phyloP scores from a whole-genome alignment of 306 rosid genomes.

The Quercus suber region DNA sequence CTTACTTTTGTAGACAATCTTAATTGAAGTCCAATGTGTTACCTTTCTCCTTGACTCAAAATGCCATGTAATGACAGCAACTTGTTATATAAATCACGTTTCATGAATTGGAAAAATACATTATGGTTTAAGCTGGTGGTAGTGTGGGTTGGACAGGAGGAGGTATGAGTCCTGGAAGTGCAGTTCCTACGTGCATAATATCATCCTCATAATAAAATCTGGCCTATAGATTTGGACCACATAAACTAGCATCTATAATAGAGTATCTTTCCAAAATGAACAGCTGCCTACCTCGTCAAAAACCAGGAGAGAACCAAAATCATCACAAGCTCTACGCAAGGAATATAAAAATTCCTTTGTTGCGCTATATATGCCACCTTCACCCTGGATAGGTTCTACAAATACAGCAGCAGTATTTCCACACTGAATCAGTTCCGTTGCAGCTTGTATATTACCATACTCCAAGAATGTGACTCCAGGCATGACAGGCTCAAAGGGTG shows the following conservation, averaged over 20 bases:
- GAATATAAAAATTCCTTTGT: constrained; percentile 75
- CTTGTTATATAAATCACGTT: no score
- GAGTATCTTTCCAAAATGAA: neutral
- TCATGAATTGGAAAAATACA: no score
- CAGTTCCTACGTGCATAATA: no score
- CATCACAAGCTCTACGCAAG: constrained; percentile 75
- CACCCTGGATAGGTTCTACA: constrained; percentile 93
- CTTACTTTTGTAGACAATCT: no score
- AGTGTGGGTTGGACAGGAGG: no score
- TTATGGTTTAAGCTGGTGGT: no score
- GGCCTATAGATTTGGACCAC: no score
- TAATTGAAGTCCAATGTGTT: no score
- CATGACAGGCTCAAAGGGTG: constrained; percentile 93
- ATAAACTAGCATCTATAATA: neutral
- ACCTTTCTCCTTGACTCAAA: no score
- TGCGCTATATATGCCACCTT: constrained; percentile 84
- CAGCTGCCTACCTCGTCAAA: constrained; percentile 71
- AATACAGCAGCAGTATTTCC: constrained; percentile 80
- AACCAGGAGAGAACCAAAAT: constrained; percentile 73
- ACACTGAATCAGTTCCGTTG: constrained; percentile 47
- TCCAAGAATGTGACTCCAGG: constrained; percentile 84
- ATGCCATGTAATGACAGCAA: no score
- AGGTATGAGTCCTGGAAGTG: no score
- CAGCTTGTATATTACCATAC: constrained; percentile 74
- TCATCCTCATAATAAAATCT: no score